These are phyloP conservation scores for Paxillus involutus DNA, from an alignment of 768 basidiomycete species.

Conservation along the genomic window DNA sequence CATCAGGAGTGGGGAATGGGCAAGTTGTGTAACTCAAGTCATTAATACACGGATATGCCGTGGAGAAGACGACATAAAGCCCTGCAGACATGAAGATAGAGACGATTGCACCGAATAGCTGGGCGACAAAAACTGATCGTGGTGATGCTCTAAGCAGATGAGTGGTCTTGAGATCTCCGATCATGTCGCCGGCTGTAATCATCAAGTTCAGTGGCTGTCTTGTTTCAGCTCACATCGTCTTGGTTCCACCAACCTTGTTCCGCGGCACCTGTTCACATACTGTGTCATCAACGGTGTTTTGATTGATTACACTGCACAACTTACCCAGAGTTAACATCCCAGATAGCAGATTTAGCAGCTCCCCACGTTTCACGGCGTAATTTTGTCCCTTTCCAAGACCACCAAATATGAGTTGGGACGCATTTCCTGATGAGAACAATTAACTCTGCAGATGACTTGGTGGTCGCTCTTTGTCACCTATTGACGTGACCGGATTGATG, in stretches of 20 bases:
- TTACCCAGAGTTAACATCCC: constrained; percentile 26
- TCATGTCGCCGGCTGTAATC: constrained; percentile 54
- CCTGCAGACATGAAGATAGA: constrained; percentile 40
- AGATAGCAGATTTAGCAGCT: constrained; percentile 21
- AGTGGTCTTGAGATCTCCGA: constrained; percentile 67
- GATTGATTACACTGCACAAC: neutral
- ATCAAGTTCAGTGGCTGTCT: constrained; percentile 8
- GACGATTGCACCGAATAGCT: constrained; percentile 46
- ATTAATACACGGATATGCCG: constrained; percentile 59
- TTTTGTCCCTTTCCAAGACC: constrained; percentile 52
- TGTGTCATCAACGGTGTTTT: neutral
- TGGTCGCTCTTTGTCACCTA: constrained; percentile 27
- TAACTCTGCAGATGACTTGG: neutral
- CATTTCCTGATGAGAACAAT: constrained; percentile 27
- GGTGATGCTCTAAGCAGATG: constrained; percentile 67
- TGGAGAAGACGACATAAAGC: constrained; percentile 61
- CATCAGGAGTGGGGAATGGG: constrained; percentile 23
- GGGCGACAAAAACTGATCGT: constrained; percentile 59
- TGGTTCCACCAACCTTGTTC: constrained; percentile 17
- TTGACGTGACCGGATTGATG: constrained; percentile 60
- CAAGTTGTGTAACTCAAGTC: constrained; percentile 13
- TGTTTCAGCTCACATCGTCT: neutral
- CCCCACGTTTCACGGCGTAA: constrained; percentile 14
- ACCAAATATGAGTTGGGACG: constrained; percentile 67
- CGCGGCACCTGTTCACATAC: constrained; percentile 12